Evolutionary conservation across 208 protist genomes (phyloP).

Genomic region (Herpetomonas tarakana): DNA sequence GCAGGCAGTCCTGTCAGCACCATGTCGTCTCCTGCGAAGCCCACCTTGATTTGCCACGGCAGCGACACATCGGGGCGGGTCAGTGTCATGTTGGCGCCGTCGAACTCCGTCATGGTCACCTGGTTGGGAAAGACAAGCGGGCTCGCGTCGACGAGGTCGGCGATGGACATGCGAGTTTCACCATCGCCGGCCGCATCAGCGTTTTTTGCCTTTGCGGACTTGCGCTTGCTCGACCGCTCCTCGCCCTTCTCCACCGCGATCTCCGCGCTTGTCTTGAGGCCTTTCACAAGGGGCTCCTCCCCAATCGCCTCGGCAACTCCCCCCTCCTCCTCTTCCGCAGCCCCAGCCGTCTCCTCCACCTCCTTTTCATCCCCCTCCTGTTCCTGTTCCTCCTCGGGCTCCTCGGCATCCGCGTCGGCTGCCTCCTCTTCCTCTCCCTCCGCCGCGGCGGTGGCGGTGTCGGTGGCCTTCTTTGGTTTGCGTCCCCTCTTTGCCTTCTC

Average conservation of each 20-base stretch:
- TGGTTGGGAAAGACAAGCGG: slow-evolving; percentile 25
- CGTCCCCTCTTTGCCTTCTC: slow-evolving; percentile 7
- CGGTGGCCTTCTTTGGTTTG: neutral
- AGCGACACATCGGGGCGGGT: slow-evolving; percentile 18
- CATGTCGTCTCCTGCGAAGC: slow-evolving; percentile 34
- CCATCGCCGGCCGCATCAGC: neutral
- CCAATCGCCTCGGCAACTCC: neutral
- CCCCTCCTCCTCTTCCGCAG: neutral
- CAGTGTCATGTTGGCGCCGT: slow-evolving; percentile 29
- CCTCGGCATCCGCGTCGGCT: neutral
- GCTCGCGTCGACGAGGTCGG: slow-evolving; percentile 9
- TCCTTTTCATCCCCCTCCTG: neutral
- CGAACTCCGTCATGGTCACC: slow-evolving; percentile 25
- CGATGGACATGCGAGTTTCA: neutral
- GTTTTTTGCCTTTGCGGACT: too few species aligned
- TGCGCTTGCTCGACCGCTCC: neutral
- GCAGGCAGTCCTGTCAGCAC: slow-evolving; percentile 25
- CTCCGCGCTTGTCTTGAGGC: slow-evolving; percentile 8
- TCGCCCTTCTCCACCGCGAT: slow-evolving; percentile 14
- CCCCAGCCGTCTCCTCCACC: neutral
- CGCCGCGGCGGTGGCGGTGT: neutral
- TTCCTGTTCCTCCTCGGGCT: slow-evolving; percentile 2
- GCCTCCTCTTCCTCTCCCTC: neutral
- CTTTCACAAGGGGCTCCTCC: neutral
- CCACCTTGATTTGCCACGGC: slow-evolving; percentile 52